Evolutionary conservation across 2,329 filamentous ascomycete species (phyloP).

Genomic region (Venturia aucupariae): DNA sequence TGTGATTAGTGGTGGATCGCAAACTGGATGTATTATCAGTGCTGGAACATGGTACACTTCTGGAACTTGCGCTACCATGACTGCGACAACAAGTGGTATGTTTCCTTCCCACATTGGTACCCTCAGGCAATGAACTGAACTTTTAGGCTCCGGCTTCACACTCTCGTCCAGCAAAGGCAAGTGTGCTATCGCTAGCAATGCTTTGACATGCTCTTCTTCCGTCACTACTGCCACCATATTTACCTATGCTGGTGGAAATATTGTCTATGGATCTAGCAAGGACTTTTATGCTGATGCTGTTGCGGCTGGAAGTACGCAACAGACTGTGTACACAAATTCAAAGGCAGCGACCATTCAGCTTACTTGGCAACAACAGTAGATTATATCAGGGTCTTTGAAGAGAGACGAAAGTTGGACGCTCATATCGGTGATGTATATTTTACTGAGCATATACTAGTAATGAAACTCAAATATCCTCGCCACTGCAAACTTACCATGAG

Average conservation of each 20-base stretch:
- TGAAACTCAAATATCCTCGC: too few species aligned
- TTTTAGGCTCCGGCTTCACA: slow-evolving; percentile 40
- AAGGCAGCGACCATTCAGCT: neutral
- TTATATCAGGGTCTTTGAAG: neutral
- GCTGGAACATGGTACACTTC: slow-evolving; percentile 57
- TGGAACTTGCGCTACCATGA: slow-evolving; percentile 60
- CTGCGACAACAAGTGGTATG: slow-evolving; percentile 34
- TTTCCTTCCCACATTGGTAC: slow-evolving; percentile 12
- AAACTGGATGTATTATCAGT: slow-evolving; percentile 58
- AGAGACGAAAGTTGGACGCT: neutral
- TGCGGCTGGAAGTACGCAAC: slow-evolving; percentile 35
- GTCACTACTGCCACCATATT: slow-evolving; percentile 36
- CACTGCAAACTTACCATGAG: too few species aligned
- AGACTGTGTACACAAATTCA: slow-evolving; percentile 14
- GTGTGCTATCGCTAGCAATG: slow-evolving; percentile 47
- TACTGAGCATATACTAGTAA: too few species aligned
- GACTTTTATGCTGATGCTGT: slow-evolving; percentile 36
- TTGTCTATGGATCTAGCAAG: slow-evolving; percentile 31
- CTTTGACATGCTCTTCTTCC: slow-evolving; percentile 46
- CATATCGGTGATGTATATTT: neutral
- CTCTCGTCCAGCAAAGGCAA: slow-evolving; percentile 49
- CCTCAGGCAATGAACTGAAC: neutral
- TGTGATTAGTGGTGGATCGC: slow-evolving; percentile 40
- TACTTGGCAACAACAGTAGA: slow-evolving; percentile 6
- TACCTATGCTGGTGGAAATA: slow-evolving; percentile 24